A percentile compares a stretch with the other conserved stretches of the same genome.
Evolutionary conservation across 805 yeast species (phyloP).

Genomic region (Sugiyamaella lignohabitans): DNA sequence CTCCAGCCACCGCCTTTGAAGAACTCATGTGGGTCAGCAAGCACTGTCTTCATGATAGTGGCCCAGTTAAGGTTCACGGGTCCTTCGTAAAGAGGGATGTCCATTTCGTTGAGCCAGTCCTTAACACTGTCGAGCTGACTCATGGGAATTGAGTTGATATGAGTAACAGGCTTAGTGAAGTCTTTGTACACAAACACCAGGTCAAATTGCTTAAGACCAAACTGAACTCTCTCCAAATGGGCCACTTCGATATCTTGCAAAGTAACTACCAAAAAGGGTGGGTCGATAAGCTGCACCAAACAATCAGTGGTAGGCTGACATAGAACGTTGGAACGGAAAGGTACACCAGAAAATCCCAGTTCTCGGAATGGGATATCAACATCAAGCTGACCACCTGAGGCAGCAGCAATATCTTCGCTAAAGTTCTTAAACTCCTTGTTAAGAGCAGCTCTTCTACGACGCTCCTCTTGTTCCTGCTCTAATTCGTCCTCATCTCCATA

Average conservation of each 20-base stretch:
- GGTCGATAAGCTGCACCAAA: slow-evolving; percentile 86
- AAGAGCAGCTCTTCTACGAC: slow-evolving; percentile 80
- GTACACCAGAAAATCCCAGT: slow-evolving; percentile 96
- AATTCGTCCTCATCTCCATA: slow-evolving; percentile 98
- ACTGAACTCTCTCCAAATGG: slow-evolving; percentile 93
- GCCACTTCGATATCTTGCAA: slow-evolving; percentile 90
- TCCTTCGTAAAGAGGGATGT: slow-evolving; percentile 90
- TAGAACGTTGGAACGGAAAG: slow-evolving; percentile 85
- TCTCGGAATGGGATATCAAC: slow-evolving; percentile 94
- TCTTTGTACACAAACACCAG: slow-evolving; percentile 95
- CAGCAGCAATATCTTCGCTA: slow-evolving; percentile 86
- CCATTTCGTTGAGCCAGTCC: slow-evolving; percentile 97
- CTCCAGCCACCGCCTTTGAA: slow-evolving; percentile 95
- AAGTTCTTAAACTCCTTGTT: slow-evolving; percentile 88
- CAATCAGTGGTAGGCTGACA: slow-evolving; percentile 98
- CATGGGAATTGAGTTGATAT: slow-evolving; percentile 91
- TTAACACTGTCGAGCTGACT: slow-evolving; percentile 86
- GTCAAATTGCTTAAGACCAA: slow-evolving; percentile 94
- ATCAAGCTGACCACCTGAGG: slow-evolving; percentile 75
- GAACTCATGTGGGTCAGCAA: slow-evolving; percentile 89
- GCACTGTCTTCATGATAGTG: slow-evolving; percentile 88
- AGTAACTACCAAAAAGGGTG: slow-evolving; percentile 89
- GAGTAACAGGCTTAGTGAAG: slow-evolving; percentile 78
- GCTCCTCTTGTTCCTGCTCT: slow-evolving; percentile 97
- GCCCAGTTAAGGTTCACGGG: slow-evolving; percentile 95